Percentiles rank a stretch among this genome's conserved stretches.
phyloP scores from a whole-genome alignment of 306 rosid genomes.

The Trifolium fragiferum region DNA sequence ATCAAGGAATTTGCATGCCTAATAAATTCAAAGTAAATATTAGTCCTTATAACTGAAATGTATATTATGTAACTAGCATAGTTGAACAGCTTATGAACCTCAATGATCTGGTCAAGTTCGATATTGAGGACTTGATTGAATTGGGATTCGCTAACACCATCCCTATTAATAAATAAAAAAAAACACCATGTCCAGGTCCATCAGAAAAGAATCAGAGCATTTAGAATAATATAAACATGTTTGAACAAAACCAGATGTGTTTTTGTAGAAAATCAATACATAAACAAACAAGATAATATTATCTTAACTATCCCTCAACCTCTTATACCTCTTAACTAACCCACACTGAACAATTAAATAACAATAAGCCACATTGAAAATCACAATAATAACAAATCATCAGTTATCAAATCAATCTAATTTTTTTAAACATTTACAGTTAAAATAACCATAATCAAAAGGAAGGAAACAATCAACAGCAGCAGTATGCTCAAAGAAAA shows the following conservation, averaged over 20 bases:
- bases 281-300: background rate
- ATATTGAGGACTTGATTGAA: slow-evolving; percentile 90
- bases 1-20: slow-evolving; percentile 93
- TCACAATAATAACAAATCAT: slow-evolving; percentile 20
- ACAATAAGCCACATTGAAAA: background rate
- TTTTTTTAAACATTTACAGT: background rate
- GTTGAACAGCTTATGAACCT: slow-evolving; percentile 54
- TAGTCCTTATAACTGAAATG: background rate
- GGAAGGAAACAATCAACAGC: background rate
- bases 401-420: background rate
- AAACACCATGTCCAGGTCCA: slow-evolving; percentile 9
- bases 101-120: slow-evolving; percentile 79
- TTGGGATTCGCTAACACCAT: slow-evolving; percentile 97
- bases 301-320: background rate
- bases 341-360: background rate
- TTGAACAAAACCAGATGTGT: slow-evolving; percentile 1
- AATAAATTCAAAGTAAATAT: slow-evolving; percentile 33
- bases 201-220: background rate
- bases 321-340: background rate
- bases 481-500: background rate
- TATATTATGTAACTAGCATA: background rate
- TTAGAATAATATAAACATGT: slow-evolving; percentile 23
- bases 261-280: slow-evolving; percentile 1
- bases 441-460: background rate
- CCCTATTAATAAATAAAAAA: slow-evolving; percentile 55